Evolutionary conservation across 2,329 filamentous ascomycete species (phyloP), one percentile per base, ranked within the genome.

Genomic region (Arthrobotrys sinensis): DNA sequence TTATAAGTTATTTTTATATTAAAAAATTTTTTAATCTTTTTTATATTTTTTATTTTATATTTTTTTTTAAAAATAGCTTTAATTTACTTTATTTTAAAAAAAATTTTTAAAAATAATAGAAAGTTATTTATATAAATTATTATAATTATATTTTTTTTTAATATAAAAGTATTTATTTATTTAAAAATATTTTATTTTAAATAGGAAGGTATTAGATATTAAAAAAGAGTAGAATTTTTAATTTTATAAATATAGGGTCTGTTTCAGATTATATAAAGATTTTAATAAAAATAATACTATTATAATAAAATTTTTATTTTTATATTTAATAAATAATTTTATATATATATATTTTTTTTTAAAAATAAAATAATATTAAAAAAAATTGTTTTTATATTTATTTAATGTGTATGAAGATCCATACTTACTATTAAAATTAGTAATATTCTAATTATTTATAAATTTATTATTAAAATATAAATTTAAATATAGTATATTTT

Each of bases 1-100:
- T 63, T 53, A 67, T 69, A 46, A 64, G 76, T 67, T 38, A 75
- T 65, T 65, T 68, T 66, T 80, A 45, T 60, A 21, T 52, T 69
- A 43, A 43, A 43, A 43, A 43, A 43, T 12, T 43, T 43, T 43
- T 43, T 43, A 12, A 43, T 43, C 14, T 43, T 43, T 6, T 43
- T 43, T 43, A 43, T 6, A 43, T 43, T 43, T 43, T 43, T 43
- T 43, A 43, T 65, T 50, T 65, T 50, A 62, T 76, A 45, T 69
- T 48, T 69, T 63, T 70, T 64, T 73, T 69, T 77, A 52, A 70
- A 70, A 40, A 52, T 8, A 11, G 14, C n/a, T 69, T 69, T 57
- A 32, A 21, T 34, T 40, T 45, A n/a, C n/a, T 57, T 57, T 55
- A 55, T 57, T 45, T 45, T 62, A 69, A 60, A 62, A 53, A 67